A percentile compares a stretch with the other conserved stretches of the same genome.
Conservation (phyloP, 2,329 filamentous ascomycete species). For the Penicillium sp. region DNA sequence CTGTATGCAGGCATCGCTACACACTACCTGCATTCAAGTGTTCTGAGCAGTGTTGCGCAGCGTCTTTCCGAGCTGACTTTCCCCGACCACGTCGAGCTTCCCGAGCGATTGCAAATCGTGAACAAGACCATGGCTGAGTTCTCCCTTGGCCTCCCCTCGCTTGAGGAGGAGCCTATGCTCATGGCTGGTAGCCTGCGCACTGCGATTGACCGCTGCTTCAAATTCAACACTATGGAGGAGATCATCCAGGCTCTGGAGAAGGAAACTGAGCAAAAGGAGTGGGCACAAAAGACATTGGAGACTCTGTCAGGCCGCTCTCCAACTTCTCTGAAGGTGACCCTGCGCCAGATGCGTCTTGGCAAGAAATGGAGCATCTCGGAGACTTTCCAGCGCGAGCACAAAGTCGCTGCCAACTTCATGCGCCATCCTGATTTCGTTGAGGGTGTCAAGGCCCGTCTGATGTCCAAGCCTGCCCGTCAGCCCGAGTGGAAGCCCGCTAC, state of each 20-base stretch:
- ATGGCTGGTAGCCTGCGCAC: slow-evolving; percentile 69
- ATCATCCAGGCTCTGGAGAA: slow-evolving; percentile 67
- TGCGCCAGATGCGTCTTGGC: slow-evolving; percentile 77
- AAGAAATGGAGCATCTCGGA: slow-evolving; percentile 74
- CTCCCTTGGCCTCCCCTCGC: slow-evolving; percentile 68
- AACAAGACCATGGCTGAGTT: slow-evolving; percentile 91
- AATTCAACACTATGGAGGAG: slow-evolving; percentile 62
- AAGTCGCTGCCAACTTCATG: slow-evolving; percentile 88
- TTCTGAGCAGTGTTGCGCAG: slow-evolving; percentile 74
- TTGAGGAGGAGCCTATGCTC: slow-evolving; percentile 60
- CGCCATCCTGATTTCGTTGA: slow-evolving; percentile 84
- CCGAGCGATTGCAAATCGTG: slow-evolving; percentile 67
- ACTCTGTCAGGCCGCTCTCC: slow-evolving; percentile 79
- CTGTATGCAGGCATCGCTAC: slow-evolving; percentile 92
- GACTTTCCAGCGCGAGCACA: slow-evolving; percentile 81
- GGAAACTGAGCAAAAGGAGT: slow-evolving; percentile 58
- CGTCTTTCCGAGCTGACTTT: slow-evolving; percentile 89
- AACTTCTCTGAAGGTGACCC: slow-evolving; percentile 78
- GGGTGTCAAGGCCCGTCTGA: slow-evolving; percentile 78
- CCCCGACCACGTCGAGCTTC: slow-evolving; percentile 66
- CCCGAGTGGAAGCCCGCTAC: slow-evolving; percentile 75
- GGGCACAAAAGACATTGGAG: slow-evolving; percentile 74
- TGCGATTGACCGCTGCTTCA: slow-evolving; percentile 83
- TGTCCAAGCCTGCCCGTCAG: slow-evolving; percentile 63
- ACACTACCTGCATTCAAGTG: slow-evolving; percentile 91